phyloP scores from a whole-genome alignment of 2,329 filamentous ascomycete species.

The Colletotrichum liriopes region DNA sequence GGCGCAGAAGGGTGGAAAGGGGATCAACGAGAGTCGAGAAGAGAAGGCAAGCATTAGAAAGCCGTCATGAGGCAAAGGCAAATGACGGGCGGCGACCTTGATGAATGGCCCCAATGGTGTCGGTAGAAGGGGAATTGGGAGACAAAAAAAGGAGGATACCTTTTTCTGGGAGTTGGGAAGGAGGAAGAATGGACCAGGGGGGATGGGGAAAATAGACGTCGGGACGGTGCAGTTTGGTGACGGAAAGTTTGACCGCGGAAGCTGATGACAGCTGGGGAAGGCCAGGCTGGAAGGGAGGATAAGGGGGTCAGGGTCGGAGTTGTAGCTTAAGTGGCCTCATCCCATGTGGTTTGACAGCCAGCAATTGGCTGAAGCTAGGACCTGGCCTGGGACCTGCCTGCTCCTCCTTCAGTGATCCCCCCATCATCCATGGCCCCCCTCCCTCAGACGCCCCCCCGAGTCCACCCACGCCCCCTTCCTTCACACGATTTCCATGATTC shows the following conservation, averaged over 20 bases:
- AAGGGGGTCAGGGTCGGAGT: slow-evolving; percentile 46
- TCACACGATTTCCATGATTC: slow-evolving; percentile 24
- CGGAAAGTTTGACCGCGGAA: slow-evolving; percentile 42
- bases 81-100: slow-evolving; percentile 43
- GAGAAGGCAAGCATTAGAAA: slow-evolving; percentile 59
- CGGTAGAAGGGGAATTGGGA: slow-evolving; percentile 10
- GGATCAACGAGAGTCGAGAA: slow-evolving; percentile 60
- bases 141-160: slow-evolving; percentile 22
- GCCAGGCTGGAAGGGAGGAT: slow-evolving; percentile 43
- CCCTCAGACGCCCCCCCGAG: slow-evolving; percentile 7
- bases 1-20: slow-evolving; percentile 18
- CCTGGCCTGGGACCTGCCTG: slow-evolving; percentile 19
- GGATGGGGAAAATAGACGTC: slow-evolving; percentile 25
- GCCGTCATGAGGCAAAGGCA: slow-evolving; percentile 47
- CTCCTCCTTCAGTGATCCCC: slow-evolving; percentile 21
- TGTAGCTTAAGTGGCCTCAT: slow-evolving; percentile 60
- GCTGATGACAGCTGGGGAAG: slow-evolving; percentile 42
- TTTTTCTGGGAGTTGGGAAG: slow-evolving; percentile 26
- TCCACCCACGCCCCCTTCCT: slow-evolving; percentile 22
- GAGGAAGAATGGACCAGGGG: slow-evolving; percentile 41
- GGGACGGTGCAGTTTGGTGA: slow-evolving; percentile 30
- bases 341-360: slow-evolving; percentile 43
- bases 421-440: background rate
- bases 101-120: slow-evolving; percentile 22
- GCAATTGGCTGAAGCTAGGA: slow-evolving; percentile 39